phyloP scores from a whole-genome alignment of 1,284 basidiomycete genomes.

The Flammula alnicola region DNA sequence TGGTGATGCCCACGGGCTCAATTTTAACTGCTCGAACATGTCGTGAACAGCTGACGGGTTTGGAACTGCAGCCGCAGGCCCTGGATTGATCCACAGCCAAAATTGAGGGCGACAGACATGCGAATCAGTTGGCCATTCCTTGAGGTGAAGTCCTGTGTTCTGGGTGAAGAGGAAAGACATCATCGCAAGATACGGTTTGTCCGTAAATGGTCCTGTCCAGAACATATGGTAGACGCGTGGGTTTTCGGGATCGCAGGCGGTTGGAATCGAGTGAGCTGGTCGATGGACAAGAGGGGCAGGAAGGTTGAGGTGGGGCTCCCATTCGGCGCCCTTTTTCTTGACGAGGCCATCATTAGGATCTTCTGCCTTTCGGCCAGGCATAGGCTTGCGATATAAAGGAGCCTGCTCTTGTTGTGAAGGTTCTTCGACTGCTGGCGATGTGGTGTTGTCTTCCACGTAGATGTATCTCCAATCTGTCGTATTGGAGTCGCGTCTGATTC shows the following conservation, averaged over 20 bases:
- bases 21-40: constrained; percentile 64
- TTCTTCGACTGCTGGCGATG: constrained; percentile 19
- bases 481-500: constrained; percentile 56
- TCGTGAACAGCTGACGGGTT: constrained; percentile 67
- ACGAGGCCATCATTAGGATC: constrained; percentile 47
- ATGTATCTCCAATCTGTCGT: constrained; percentile 71
- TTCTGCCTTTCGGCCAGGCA: constrained; percentile 18
- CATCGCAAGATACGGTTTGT: constrained; percentile 80
- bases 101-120: constrained; percentile 70
- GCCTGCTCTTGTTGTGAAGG: constrained; percentile 42
- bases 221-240: constrained; percentile 83
- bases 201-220: constrained; percentile 83
- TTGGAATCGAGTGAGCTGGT: constrained; percentile 58
- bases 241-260: constrained; percentile 70
- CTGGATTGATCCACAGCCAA: constrained; percentile 84
- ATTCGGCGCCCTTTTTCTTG: constrained; percentile 44
- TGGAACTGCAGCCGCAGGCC: constrained; percentile 66
- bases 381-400: constrained; percentile 27
- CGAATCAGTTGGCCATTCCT: constrained; percentile 41
- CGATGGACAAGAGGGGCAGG: constrained; percentile 45
- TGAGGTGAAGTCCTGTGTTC: constrained; percentile 70
- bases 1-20: constrained; percentile 76
- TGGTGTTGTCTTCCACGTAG: constrained; percentile 55
- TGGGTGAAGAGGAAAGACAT: constrained; percentile 82
- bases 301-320: constrained; percentile 42